A percentile compares a stretch with the other conserved stretches of the same genome.
Evolutionary conservation across 495 filamentous ascomycete species (phyloP).

Genomic region (Hypoxylon lenormandii): DNA sequence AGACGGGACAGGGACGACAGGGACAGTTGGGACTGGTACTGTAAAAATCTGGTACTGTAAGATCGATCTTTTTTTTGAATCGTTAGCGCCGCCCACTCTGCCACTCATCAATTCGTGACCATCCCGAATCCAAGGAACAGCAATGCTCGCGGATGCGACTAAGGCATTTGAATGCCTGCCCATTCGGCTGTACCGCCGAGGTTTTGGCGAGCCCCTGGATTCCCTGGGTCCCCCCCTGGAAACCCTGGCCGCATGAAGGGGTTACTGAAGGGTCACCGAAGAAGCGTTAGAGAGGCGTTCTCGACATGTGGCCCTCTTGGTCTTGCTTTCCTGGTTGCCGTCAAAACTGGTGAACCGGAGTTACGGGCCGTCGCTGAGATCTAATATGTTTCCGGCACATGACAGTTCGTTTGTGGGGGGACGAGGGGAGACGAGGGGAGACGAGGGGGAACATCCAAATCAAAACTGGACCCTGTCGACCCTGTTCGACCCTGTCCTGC

Average conservation of each 20-base stretch:
- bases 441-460: slow-evolving; percentile 31
- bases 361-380: slow-evolving; percentile 52
- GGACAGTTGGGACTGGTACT: slow-evolving; percentile 4
- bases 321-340: background rate
- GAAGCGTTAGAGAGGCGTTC: slow-evolving; percentile 3
- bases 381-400: slow-evolving; percentile 48
- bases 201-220: slow-evolving; percentile 39
- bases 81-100: slow-evolving; percentile 32
- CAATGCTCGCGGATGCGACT: slow-evolving; percentile 38
- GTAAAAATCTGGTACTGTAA: too few species aligned
- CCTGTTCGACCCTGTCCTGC: too few species aligned
- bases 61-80: slow-evolving; percentile 44
- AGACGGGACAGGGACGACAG: slow-evolving; percentile 1
- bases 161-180: slow-evolving; percentile 9
- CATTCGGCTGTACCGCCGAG: slow-evolving; percentile 45
- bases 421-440: background rate
- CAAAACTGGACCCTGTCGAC: slow-evolving; percentile 36
- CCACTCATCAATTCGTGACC: slow-evolving; percentile 44
- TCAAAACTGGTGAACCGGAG: slow-evolving; percentile 33
- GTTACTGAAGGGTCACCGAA: background rate
- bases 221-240: background rate
- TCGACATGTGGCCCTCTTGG: slow-evolving; percentile 26
- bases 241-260: slow-evolving; percentile 18
- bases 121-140: slow-evolving; percentile 47
- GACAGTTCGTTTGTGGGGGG: slow-evolving; percentile 46